phyloP scores from a whole-genome alignment of 1,284 basidiomycete species.

The Pyrrhoderma lamaoense region DNA sequence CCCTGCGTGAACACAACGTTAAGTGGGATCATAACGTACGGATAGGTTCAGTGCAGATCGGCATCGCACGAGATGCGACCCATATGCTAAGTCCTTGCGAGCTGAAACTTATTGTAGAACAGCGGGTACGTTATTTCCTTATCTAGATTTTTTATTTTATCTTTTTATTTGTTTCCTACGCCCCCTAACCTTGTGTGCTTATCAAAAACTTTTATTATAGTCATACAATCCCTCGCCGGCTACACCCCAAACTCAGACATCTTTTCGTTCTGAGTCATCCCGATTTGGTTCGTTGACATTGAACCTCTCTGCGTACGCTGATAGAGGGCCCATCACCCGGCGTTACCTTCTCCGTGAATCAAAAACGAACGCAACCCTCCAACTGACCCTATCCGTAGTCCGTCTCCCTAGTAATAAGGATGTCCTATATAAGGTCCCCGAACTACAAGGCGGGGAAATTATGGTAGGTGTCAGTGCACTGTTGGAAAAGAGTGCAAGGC shows the following conservation, averaged over 20 bases:
- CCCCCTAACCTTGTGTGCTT: too few species aligned
- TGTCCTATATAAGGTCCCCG: slow-evolving; percentile 48
- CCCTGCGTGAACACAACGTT: slow-evolving; percentile 53
- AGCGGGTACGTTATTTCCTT: slow-evolving; percentile 31
- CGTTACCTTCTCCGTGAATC: slow-evolving; percentile 67
- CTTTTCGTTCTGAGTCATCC: slow-evolving; percentile 38
- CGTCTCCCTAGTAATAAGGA: slow-evolving; percentile 49
- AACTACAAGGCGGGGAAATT: slow-evolving; percentile 63
- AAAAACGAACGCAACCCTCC: slow-evolving; percentile 74
- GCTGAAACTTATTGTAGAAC: slow-evolving; percentile 61
- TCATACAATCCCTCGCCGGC: background rate
- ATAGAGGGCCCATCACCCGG: slow-evolving; percentile 53
- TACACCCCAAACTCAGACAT: slow-evolving; percentile 29
- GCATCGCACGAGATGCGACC: slow-evolving; percentile 46
- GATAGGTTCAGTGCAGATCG: slow-evolving; percentile 49
- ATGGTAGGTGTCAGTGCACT: slow-evolving; percentile 58
- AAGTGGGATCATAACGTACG: slow-evolving; percentile 50
- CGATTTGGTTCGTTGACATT: slow-evolving; percentile 59
- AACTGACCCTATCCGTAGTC: slow-evolving; percentile 57
- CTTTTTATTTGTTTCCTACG: background rate
- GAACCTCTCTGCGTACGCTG: slow-evolving; percentile 72
- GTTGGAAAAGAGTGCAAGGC: slow-evolving; percentile 45
- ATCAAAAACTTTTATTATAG: too few species aligned
- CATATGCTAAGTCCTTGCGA: slow-evolving; percentile 45
- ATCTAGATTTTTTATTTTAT: background rate